phyloP scores from a whole-genome alignment of 345 rosid species.

The Cardamine occulta region DNA sequence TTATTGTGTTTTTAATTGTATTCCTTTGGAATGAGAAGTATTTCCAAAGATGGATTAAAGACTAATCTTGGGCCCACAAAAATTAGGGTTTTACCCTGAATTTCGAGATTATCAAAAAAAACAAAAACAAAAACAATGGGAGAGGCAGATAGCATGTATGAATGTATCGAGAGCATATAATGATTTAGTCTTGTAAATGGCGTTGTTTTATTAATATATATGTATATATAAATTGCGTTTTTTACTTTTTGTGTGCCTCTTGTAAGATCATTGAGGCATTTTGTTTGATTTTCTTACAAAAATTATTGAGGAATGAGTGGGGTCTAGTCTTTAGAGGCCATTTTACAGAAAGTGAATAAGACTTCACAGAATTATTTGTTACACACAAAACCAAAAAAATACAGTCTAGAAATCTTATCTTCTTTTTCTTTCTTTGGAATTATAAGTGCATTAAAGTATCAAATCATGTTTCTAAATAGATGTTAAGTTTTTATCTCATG shows the following conservation, averaged over 20 bases:
- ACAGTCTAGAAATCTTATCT: background rate
- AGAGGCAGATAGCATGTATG: background rate
- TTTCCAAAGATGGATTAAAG: too few relatives aligned
- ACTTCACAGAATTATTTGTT: background rate
- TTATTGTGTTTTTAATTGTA: too few relatives aligned
- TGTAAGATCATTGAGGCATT: conserved; percentile 19
- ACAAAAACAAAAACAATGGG: background rate
- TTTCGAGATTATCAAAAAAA: too few relatives aligned
- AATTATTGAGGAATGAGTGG: conserved; percentile 7
- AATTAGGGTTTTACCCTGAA: too few relatives aligned
- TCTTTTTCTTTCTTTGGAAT: background rate
- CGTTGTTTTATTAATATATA: too few relatives aligned
- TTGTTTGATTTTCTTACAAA: background rate
- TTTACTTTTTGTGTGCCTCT: conserved; percentile 8
- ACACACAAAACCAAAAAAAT: background rate
- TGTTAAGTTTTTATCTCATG: background rate
- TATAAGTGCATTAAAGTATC: background rate
- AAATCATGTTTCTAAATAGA: background rate
- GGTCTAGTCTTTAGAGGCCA: background rate
- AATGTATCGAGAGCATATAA: too few relatives aligned
- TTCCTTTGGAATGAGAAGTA: too few relatives aligned
- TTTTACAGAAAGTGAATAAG: conserved; percentile 15
- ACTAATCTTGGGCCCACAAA: too few relatives aligned
- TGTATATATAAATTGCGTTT: background rate
- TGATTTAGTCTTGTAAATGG: conserved; percentile 13